Evolutionary conservation across 768 basidiomycete species (phyloP).

Genomic region (Boletus rubroflammeus): DNA sequence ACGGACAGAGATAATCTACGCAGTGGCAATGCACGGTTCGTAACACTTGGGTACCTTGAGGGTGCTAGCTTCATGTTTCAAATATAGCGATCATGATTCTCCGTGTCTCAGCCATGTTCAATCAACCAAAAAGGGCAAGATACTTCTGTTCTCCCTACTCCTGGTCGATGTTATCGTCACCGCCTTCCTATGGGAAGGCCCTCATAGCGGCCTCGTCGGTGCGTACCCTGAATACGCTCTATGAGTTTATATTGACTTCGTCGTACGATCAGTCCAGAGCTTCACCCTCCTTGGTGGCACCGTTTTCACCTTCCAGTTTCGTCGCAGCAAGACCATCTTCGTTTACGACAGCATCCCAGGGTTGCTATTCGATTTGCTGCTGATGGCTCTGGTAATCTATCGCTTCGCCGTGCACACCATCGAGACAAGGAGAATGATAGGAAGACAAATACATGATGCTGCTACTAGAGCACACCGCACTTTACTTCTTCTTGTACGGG

Average conservation of each 20-base stretch:
- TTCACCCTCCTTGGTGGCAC: neutral
- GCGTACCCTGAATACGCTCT: neutral
- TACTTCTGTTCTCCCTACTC: neutral
- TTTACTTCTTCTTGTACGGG: conserved; percentile 13
- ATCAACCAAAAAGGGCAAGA: neutral
- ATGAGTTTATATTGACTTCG: neutral
- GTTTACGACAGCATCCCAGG: conserved; percentile 1
- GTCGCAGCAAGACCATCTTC: neutral
- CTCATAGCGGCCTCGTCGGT: neutral
- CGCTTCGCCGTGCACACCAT: conserved; percentile 5
- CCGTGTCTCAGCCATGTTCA: conserved; percentile 15
- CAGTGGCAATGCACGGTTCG: conserved; percentile 1
- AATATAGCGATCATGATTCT: conserved; percentile 14
- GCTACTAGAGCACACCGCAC: conserved; percentile 4
- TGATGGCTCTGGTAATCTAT: conserved; percentile 5
- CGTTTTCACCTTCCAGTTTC: neutral
- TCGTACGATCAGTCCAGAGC: neutral
- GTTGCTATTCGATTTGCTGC: conserved; percentile 3
- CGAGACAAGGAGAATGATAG: neutral
- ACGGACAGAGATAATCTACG: neutral
- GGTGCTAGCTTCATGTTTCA: neutral
- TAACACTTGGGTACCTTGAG: neutral
- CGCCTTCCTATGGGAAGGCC: neutral
- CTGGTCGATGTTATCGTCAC: neutral
- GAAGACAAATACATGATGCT: conserved; percentile 9